Evolutionary conservation across 139 green algal species (phyloP).

Genomic region (Protoeuglena noctilucae): DNA sequence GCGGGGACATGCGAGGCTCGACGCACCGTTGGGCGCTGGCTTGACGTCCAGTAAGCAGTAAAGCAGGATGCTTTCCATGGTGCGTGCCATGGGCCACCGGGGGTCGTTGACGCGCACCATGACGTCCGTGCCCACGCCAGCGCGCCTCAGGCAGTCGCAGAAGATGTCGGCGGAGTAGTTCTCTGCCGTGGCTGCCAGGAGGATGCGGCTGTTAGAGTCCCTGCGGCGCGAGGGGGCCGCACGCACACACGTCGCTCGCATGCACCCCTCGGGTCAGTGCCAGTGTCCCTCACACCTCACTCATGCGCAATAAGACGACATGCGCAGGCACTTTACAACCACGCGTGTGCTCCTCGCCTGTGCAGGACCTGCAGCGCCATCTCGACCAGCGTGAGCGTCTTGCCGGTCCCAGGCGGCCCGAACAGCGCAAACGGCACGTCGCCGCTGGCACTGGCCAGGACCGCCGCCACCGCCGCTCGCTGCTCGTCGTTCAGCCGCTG

Average conservation of each 20-base stretch:
- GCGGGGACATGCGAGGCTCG: no score
- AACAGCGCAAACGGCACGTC: conserved; percentile 34
- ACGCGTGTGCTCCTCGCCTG: not conserved
- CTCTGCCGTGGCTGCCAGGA: conserved; percentile 30
- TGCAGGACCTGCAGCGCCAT: conserved; percentile 23
- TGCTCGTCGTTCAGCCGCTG: conserved; percentile 40
- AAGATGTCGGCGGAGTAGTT: conserved; percentile 39
- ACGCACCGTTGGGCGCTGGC: no score
- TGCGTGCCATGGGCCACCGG: conserved; percentile 16
- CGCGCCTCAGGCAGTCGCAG: conserved; percentile 15
- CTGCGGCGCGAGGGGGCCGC: not conserved
- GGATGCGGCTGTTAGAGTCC: no score
- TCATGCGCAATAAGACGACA: not conserved
- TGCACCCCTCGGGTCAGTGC: not conserved
- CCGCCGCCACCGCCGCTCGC: conserved; percentile 24
- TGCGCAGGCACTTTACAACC: not conserved
- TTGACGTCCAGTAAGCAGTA: conserved; percentile 14
- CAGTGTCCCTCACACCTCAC: not conserved
- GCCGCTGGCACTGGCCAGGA: conserved; percentile 20
- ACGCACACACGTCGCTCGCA: not conserved
- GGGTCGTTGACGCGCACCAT: conserved; percentile 40
- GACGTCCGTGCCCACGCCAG: conserved; percentile 4
- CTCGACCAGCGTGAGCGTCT: conserved; percentile 54
- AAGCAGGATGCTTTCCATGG: conserved; percentile 23
- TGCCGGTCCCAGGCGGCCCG: conserved; percentile 52